These are phyloP conservation scores for Boletus subparvulus DNA, from an alignment of 768 basidiomycete genomes.

Conservation along the genomic window DNA sequence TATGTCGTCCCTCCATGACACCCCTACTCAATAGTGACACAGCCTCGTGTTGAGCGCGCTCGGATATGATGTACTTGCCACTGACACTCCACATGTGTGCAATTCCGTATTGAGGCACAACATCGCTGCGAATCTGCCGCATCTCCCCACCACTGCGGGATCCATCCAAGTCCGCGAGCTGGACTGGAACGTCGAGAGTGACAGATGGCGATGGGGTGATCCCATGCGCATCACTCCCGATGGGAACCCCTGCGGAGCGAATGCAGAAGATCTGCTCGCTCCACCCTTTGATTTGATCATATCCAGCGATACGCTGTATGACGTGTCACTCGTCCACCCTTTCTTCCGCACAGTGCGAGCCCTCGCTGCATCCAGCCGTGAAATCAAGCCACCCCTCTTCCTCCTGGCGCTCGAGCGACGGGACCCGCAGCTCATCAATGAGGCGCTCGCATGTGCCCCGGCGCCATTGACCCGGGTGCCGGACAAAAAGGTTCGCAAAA, in stretches of 20 bases:
- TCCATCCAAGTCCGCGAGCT: slow-evolving; percentile 59
- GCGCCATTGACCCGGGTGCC: slow-evolving; percentile 61
- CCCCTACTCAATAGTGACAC: not conserved
- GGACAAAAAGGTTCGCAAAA: slow-evolving; percentile 56
- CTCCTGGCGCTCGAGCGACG: slow-evolving; percentile 72
- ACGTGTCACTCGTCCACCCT: slow-evolving; percentile 56
- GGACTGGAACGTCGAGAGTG: slow-evolving; percentile 64
- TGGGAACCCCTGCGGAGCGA: slow-evolving; percentile 22
- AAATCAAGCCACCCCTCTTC: slow-evolving; percentile 5
- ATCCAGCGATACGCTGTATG: slow-evolving; percentile 83
- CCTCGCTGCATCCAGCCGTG: slow-evolving; percentile 37
- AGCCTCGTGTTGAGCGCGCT: slow-evolving; percentile 66
- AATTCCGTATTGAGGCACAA: slow-evolving; percentile 62
- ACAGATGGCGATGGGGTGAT: slow-evolving; percentile 54
- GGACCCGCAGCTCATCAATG: slow-evolving; percentile 64
- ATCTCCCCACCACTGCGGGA: slow-evolving; percentile 38
- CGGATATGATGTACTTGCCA: slow-evolving; percentile 75
- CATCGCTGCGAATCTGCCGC: slow-evolving; percentile 47
- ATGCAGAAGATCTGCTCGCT: slow-evolving; percentile 28
- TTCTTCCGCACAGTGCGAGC: slow-evolving; percentile 66
- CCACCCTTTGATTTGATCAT: slow-evolving; percentile 77
- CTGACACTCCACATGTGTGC: slow-evolving; percentile 68
- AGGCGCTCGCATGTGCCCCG: slow-evolving; percentile 57
- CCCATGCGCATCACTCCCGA: slow-evolving; percentile 36
- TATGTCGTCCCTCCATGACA: slow-evolving; percentile 13